Evolutionary conservation across 177 flowering plant genomes (phyloP).

Genomic region (Vitis hybrid): DNA sequence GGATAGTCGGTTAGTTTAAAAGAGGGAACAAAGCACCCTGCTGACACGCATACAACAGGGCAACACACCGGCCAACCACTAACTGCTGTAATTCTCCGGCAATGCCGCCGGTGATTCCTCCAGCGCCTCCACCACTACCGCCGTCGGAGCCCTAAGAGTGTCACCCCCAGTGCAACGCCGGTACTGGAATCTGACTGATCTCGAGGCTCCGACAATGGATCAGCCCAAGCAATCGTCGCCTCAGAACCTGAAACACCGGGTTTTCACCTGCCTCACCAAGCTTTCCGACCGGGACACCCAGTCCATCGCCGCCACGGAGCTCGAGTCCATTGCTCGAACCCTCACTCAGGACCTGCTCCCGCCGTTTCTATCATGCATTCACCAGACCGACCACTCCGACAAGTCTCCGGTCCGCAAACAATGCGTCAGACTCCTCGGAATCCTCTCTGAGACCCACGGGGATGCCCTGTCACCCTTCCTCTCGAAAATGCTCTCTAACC

Average conservation of each 20-base stretch:
- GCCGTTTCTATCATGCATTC: slow-evolving; percentile 66
- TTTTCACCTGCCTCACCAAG: slow-evolving; percentile 59
- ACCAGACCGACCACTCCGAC: slow-evolving; percentile 64
- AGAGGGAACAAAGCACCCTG: not conserved
- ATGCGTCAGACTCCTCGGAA: slow-evolving; percentile 57
- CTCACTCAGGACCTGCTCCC: slow-evolving; percentile 47
- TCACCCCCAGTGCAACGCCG: not conserved
- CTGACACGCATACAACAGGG: too few relatives aligned
- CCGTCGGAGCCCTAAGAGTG: slow-evolving; percentile 8
- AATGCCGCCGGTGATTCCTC: slow-evolving; percentile 25
- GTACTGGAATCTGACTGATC: not conserved
- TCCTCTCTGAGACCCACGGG: slow-evolving; percentile 48
- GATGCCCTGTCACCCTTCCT: slow-evolving; percentile 52
- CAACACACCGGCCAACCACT: too few relatives aligned
- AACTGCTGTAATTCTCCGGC: slow-evolving; percentile 11
- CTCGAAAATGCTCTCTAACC: slow-evolving; percentile 51
- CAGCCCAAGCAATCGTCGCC: slow-evolving; percentile 15
- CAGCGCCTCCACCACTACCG: slow-evolving; percentile 14
- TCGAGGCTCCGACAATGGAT: slow-evolving; percentile 17
- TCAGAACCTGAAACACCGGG: slow-evolving; percentile 49
- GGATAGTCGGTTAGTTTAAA: not conserved
- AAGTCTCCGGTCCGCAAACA: slow-evolving; percentile 66
- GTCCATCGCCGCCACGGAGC: slow-evolving; percentile 60
- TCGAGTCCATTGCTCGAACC: slow-evolving; percentile 57
- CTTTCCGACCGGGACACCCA: slow-evolving; percentile 85